A percentile compares a stretch with the other conserved stretches of the same genome.
These are phyloP conservation scores for Claviceps africana DNA, from an alignment of 2,329 filamentous ascomycete species.

Conservation along the genomic window DNA sequence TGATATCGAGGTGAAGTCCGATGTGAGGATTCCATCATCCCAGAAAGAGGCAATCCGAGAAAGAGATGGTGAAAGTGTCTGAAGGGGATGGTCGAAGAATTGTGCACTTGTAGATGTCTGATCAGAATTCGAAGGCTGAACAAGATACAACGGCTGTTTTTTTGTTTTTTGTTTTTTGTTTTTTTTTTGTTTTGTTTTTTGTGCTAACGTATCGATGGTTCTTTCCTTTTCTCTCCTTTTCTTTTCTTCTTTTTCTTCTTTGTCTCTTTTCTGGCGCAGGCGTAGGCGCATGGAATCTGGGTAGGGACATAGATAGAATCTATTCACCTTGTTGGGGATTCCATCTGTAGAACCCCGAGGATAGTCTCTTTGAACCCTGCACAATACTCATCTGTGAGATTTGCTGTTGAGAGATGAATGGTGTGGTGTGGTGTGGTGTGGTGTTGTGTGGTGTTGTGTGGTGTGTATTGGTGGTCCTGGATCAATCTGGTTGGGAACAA, in stretches of 20 bases:
- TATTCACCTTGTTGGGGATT: no score
- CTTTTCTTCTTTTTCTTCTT: not conserved
- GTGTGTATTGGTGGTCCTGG: no score
- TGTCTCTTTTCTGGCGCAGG: not conserved
- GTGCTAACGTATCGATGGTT: not conserved
- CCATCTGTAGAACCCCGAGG: no score
- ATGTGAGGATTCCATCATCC: not conserved
- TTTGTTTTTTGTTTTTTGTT: not conserved
- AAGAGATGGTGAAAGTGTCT: not conserved
- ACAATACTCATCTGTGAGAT: no score
- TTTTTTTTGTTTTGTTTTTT: not conserved
- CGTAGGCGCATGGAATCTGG: not conserved
- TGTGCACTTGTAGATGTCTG: not conserved
- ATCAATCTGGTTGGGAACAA: no score
- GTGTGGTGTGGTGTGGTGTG: no score
- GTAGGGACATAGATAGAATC: not conserved
- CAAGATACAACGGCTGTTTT: not conserved
- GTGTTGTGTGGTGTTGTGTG: no score
- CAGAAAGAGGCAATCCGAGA: not conserved
- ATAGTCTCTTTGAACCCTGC: no score
- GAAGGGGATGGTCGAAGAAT: not conserved
- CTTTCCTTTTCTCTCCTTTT: not conserved
- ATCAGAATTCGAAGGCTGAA: not conserved
- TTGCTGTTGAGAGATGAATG: no score
- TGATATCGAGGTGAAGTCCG: not conserved